Evolutionary conservation across 2,329 filamentous ascomycete genomes (phyloP), one percentile per base, ranked within the genome.

Genomic region (Chaetomiaceae sp.): DNA sequence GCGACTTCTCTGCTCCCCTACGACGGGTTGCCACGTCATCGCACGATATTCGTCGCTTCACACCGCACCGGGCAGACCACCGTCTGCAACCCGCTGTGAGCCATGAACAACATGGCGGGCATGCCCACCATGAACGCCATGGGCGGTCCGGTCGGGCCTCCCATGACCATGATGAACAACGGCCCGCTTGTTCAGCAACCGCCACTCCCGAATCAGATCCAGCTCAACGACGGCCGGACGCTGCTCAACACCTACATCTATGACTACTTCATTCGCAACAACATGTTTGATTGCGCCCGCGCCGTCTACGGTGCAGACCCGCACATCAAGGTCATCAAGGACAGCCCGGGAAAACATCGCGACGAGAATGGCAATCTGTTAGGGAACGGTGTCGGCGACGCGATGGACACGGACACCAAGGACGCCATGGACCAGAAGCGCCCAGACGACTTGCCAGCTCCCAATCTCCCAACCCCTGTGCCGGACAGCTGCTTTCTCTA

Each of bases 231-330:
- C 39, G 72, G 70, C 56, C 78, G 76, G 54, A 69, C 74, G 39
- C 69, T 81, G 49, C 75, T 93, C 42, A 90, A 91, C 69, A 91
- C 87, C 17, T 90, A 90, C 65, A 93, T 93, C 56, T 93, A 91
- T 74, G 87, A 93, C 62, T 91, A 93, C 65, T 91, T 97, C 55
- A 73, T 96, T 56, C 88, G 86, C 60, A 86, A 88, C 65, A 78
- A 82, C 57, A 88, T 95, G 76, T 84, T 79, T 62, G 86, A 93
- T 55, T 84, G 86, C 63, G 93, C 93, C 55, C 81, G 88, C 57
- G 77, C 83, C 39, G 74, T 95, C 50, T 69, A 87, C 46, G 74
- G 77, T 36, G 75, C 77, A 65, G 79, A 85, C 54, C 75, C 84
- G 60, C 79, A 75, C 49, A 70, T 88, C 53, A 85, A 83, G 58